phyloP scores from a whole-genome alignment of 2,329 filamentous ascomycete genomes.

The Lachnellula arida region DNA sequence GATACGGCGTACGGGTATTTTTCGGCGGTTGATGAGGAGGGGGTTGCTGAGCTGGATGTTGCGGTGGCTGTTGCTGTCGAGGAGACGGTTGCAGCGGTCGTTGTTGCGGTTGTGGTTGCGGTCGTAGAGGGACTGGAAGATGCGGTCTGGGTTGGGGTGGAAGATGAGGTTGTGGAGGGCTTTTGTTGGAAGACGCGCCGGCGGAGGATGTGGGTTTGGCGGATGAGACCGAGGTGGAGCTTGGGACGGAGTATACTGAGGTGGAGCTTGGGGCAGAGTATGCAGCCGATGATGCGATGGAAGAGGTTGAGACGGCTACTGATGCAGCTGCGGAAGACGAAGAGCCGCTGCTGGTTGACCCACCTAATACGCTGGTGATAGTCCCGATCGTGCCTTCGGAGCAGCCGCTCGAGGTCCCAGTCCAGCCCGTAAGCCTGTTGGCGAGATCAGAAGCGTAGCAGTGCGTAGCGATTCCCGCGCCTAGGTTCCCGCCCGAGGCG shows the following conservation, averaged over 20 bases:
- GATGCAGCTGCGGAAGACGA: not conserved
- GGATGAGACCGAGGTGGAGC: not conserved
- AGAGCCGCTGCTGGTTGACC: not conserved
- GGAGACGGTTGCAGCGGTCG: not conserved
- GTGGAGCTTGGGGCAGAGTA: not conserved
- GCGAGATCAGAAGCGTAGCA: constrained; percentile 26
- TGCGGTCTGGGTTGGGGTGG: not conserved
- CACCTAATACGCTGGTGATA: not conserved
- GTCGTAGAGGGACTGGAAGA: not conserved
- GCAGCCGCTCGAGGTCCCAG: constrained; percentile 12
- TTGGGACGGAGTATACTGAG: not conserved
- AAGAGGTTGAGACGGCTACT: not conserved
- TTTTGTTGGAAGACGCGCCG: too few species aligned
- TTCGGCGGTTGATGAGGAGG: not conserved
- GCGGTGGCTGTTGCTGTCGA: not conserved
- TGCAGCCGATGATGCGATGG: not conserved
- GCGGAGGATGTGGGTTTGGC: not conserved
- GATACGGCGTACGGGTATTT: constrained; percentile 3
- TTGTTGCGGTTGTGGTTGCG: not conserved
- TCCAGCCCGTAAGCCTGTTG: constrained; percentile 22
- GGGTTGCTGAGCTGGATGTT: not conserved
- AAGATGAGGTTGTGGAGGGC: too few species aligned
- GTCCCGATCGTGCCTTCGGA: constrained; percentile 10
- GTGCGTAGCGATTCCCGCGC: constrained; percentile 17
- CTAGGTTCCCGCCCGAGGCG: constrained; percentile 31